Evolutionary conservation across 371 early-diverging fungal species (phyloP).

Genomic region (Saksenaea oblongispora): DNA sequence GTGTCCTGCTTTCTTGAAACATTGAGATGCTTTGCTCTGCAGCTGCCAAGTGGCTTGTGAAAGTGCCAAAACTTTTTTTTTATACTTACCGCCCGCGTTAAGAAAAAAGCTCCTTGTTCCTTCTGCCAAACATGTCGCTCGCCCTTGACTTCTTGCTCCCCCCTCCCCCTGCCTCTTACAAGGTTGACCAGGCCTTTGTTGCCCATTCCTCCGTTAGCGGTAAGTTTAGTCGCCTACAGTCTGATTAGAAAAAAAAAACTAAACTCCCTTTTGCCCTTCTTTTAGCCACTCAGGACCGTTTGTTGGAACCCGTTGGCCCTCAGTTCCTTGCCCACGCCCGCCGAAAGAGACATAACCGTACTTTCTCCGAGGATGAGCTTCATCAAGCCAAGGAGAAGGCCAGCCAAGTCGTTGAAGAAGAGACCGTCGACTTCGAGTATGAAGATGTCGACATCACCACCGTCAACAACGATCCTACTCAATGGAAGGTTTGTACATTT

Average conservation of each 20-base stretch:
- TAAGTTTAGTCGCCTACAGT: constrained; percentile 10
- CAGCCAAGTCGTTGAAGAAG: constrained; percentile 55
- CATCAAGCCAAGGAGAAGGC: constrained; percentile 51
- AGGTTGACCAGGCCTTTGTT: constrained; percentile 51
- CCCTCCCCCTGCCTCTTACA: constrained; percentile 65
- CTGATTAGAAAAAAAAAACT: not conserved
- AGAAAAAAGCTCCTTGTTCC: not conserved
- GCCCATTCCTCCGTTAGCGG: constrained; percentile 48
- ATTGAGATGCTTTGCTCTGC: not conserved
- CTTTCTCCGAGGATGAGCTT: constrained; percentile 70
- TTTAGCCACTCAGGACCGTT: constrained; percentile 48
- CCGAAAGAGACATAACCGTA: constrained; percentile 69
- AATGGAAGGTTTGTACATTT: constrained; percentile 63
- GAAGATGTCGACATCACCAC: constrained; percentile 69
- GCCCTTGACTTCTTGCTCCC: constrained; percentile 68
- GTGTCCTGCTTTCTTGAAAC: not conserved
- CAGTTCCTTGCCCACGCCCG: constrained; percentile 71
- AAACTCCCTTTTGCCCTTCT: not conserved
- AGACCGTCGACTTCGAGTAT: constrained; percentile 70
- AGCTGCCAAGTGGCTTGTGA: not conserved
- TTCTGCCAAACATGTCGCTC: constrained; percentile 39
- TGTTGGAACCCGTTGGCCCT: constrained; percentile 65
- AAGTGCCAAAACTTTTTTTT: not conserved
- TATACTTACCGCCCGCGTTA: not conserved
- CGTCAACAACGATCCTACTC: constrained; percentile 73